phyloP scores from a whole-genome alignment of 371 early-diverging fungal genomes.

The Mucor piriformis region DNA sequence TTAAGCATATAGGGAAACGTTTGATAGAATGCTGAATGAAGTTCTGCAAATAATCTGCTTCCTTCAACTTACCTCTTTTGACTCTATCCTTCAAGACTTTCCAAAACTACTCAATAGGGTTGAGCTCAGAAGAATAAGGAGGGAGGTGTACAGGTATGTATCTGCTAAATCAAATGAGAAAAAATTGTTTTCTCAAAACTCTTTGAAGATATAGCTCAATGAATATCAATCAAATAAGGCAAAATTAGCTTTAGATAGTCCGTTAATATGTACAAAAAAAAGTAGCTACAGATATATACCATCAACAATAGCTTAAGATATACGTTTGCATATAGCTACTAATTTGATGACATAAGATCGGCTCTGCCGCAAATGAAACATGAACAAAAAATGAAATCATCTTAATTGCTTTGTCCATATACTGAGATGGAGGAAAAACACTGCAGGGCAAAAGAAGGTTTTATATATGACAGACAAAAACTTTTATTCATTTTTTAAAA shows the following conservation, averaged over 20 bases:
- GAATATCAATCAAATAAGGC: background rate
- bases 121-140: conserved; percentile 14
- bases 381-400: too few species aligned
- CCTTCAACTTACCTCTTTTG: conserved; percentile 14
- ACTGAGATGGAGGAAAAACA: conserved; percentile 6
- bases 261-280: background rate
- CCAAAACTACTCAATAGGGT: conserved; percentile 13
- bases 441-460: conserved; percentile 9
- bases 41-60: conserved; percentile 14
- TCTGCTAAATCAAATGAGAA: background rate
- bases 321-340: too few species aligned
- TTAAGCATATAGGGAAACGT: conserved; percentile 13
- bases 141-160: conserved; percentile 8
- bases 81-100: conserved; percentile 17
- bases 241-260: background rate
- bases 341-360: too few species aligned
- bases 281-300: background rate
- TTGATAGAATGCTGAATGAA: conserved; percentile 15
- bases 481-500: too few species aligned
- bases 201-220: background rate
- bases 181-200: background rate
- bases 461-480: conserved; percentile 7
- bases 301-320: too few species aligned
- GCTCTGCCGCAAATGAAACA: too few species aligned
- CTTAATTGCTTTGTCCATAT: conserved; percentile 11